These are phyloP conservation scores for Polysphondylium violaceum DNA, from an alignment of 78 protist species.

Conservation along the genomic window DNA sequence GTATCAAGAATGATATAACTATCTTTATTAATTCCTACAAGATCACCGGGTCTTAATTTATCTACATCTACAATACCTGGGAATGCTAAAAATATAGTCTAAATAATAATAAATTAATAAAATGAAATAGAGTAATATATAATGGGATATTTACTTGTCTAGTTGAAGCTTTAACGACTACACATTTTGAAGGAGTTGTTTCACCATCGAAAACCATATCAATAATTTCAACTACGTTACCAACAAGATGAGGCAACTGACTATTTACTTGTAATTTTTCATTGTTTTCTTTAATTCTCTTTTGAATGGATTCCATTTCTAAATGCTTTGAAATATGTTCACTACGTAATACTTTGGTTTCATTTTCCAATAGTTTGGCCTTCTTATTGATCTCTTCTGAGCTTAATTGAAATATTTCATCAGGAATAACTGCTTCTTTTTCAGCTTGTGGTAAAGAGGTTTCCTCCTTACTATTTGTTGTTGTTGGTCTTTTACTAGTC, in stretches of 20 bases:
- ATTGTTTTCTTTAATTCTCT: conserved; percentile 94
- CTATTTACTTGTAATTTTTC: conserved; percentile 96
- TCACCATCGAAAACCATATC: conserved; percentile 81
- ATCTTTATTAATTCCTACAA: conserved; percentile 99
- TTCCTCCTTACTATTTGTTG: neutral
- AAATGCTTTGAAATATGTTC: conserved; percentile 63
- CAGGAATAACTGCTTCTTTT: conserved; percentile 72
- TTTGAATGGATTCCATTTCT: conserved; percentile 81
- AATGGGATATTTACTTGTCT: conserved; percentile 53
- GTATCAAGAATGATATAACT: conserved; percentile 96
- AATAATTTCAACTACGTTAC: conserved; percentile 96
- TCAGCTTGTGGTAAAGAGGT: conserved; percentile 34
- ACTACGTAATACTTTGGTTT: conserved; percentile 61
- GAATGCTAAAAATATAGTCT: conserved; percentile 98
- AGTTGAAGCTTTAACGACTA: conserved; percentile 77
- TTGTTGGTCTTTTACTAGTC: conserved; percentile 7
- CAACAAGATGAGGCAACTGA: conserved; percentile 98
- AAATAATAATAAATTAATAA: conserved; percentile 74
- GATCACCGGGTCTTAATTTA: conserved; percentile 97
- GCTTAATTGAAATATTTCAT: conserved; percentile 62
- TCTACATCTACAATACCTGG: conserved; percentile 97
- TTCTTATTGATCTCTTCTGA: conserved; percentile 60
- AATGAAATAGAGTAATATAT: neutral
- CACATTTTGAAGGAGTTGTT: conserved; percentile 73
- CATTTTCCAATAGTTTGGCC: conserved; percentile 70